phyloP scores from a whole-genome alignment of 176 grass and related monocot genomes.

The Dactylis glomerata region DNA sequence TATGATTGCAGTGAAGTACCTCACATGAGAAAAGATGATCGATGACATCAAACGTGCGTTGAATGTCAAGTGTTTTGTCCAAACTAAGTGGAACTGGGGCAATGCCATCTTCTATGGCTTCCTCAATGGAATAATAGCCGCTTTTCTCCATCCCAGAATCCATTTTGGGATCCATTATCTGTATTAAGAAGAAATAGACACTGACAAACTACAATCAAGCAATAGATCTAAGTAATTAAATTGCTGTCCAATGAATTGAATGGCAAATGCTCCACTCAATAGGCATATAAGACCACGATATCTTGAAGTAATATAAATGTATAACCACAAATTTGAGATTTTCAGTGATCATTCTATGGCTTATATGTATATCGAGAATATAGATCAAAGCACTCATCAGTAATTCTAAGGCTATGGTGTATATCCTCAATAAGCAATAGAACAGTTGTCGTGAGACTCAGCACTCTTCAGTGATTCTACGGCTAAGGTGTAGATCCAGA shows the following conservation, averaged over 20 bases:
- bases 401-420: background rate
- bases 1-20: slow-evolving; percentile 49
- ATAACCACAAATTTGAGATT: background rate
- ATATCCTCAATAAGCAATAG: no score
- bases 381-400: background rate
- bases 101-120: slow-evolving; percentile 87
- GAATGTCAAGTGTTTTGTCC: slow-evolving; percentile 73
- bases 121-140: slow-evolving; percentile 75
- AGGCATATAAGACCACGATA: background rate
- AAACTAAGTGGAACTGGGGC: slow-evolving; percentile 88
- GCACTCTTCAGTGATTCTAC: background rate
- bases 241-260: background rate
- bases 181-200: slow-evolving; percentile 5
- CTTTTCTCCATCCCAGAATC: slow-evolving; percentile 85
- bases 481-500: background rate
- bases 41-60: slow-evolving; percentile 77
- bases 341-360: background rate
- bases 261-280: background rate
- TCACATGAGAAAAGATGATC: slow-evolving; percentile 98
- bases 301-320: background rate
- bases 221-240: slow-evolving; percentile 24
- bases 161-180: slow-evolving; percentile 99
- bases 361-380: background rate
- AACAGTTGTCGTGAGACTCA: background rate
- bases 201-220: slow-evolving; percentile 27